Evolutionary conservation across 805 yeast species (phyloP), one percentile per base, ranked within the genome.

Genomic region (Sungouiella blattae): DNA sequence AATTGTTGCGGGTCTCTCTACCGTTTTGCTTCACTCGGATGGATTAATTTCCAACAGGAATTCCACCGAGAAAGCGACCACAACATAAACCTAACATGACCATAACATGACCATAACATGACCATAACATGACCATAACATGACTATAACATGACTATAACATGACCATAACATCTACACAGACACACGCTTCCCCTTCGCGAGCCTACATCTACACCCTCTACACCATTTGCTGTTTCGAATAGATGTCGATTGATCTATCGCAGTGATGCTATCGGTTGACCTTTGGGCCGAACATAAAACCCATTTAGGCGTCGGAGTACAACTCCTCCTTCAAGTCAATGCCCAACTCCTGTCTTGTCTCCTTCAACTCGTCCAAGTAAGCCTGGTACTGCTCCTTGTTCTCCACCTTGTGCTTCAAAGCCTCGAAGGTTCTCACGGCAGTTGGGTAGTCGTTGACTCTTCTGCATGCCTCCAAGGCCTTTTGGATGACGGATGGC

Each of bases 381-480:
- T 93, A 93, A 47, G 96, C 97, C 56, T 83, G 77, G 76, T 93
- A 93, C 73, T 93, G 98, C 52, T 83, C 83, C 62, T 78, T 80
- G 72, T 83, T 87, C 68, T 91, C 97, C 47, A 93, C 98, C 75
- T 93, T 93, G 80, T 80, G 87, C 67, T 85, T 87, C 63, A 93
- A 78, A 50, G 95, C 98, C 75, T 91, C 98, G 57, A 93, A 93
- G 38, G 95, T 96, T 73, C 98, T 86, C 52, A 88, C 93, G 37
- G 98, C 98, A 41, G 98, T 89, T 43, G 98, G 96, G 71, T 87
- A 87, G 73, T 93, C 98, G 69, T 93, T 87, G 51, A 93, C 98
- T 72, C 98, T 87, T 81, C 98, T 89, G 54, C 97, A 89, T 31
- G 98, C 98, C 71, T 86, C 81, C 61, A 93, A 76, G 32, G 98